These are phyloP conservation scores for Pyrenochaeta sp. DNA, from an alignment of 2,329 filamentous ascomycete species.

Conservation along the genomic window DNA sequence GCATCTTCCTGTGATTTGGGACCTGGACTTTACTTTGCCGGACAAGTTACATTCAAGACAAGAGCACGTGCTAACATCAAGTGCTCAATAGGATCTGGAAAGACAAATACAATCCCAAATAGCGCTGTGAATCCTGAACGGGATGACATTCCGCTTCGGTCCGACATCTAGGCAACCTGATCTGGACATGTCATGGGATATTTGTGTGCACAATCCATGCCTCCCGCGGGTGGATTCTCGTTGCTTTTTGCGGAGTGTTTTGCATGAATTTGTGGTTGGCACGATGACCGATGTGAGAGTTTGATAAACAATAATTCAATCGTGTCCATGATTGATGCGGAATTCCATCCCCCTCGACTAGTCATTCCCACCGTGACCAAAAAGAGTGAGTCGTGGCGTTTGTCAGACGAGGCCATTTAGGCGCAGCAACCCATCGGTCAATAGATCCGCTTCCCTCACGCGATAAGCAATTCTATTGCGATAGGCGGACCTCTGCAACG, in stretches of 20 bases:
- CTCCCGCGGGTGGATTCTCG: not conserved
- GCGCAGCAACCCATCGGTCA: not conserved
- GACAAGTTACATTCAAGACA: constrained; percentile 5
- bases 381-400: not conserved
- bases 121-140: constrained; percentile 4
- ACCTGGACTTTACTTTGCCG: not conserved
- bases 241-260: constrained; percentile 1
- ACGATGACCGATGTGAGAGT: not conserved
- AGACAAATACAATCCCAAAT: constrained; percentile 80
- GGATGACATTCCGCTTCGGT: not conserved
- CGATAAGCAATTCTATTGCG: not conserved
- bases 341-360: no score
- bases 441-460: not conserved
- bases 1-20: not conserved
- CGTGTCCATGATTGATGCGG: not conserved
- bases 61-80: constrained; percentile 40
- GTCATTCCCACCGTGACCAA: no score
- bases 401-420: not conserved
- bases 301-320: not conserved
- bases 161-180: not conserved
- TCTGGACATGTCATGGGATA: not conserved
- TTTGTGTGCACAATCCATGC: not conserved
- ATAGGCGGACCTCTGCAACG: no score
- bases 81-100: constrained; percentile 85
- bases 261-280: not conserved